Evolutionary conservation across 495 filamentous ascomycete genomes (phyloP).

Genomic region (Peziza echinospora): DNA sequence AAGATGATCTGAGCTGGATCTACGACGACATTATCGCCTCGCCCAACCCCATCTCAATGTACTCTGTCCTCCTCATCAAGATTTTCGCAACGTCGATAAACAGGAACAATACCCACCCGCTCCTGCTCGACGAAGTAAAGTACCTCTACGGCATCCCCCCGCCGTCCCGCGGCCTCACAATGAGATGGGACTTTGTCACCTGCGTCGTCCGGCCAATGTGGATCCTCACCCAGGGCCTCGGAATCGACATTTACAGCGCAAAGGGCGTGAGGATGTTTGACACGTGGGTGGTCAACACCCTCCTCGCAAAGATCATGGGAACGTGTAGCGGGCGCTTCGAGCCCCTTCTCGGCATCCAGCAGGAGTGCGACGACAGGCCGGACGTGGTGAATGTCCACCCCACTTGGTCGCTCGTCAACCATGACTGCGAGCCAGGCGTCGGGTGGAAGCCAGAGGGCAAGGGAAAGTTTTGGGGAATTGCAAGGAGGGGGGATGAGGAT

Average conservation of each 20-base stretch:
- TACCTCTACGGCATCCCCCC: conserved; percentile 60
- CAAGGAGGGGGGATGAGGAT: conserved; percentile 13
- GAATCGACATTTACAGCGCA: conserved; percentile 33
- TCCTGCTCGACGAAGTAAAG: conserved; percentile 64
- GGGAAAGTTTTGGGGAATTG: conserved; percentile 44
- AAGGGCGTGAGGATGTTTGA: conserved; percentile 27
- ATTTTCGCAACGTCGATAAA: conserved; percentile 67
- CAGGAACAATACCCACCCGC: conserved; percentile 58
- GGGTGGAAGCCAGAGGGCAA: conserved; percentile 80
- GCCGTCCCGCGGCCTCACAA: not conserved
- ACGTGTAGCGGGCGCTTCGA: not conserved
- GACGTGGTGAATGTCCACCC: conserved; percentile 30
- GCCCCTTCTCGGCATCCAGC: not conserved
- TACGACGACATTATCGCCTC: conserved; percentile 35
- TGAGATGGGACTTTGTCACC: not conserved
- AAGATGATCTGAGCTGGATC: conserved; percentile 40
- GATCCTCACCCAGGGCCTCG: conserved; percentile 4
- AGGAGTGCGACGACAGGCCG: conserved; percentile 11
- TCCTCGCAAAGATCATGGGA: conserved; percentile 39
- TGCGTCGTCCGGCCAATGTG: not conserved
- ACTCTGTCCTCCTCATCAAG: conserved; percentile 57
- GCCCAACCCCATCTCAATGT: not conserved
- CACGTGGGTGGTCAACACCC: conserved; percentile 42
- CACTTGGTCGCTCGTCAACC: conserved; percentile 66
- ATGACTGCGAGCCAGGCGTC: conserved; percentile 85